These are phyloP conservation scores for Botryococcus braunii DNA, from an alignment of 163 green algal genomes.

Conservation along the genomic window DNA sequence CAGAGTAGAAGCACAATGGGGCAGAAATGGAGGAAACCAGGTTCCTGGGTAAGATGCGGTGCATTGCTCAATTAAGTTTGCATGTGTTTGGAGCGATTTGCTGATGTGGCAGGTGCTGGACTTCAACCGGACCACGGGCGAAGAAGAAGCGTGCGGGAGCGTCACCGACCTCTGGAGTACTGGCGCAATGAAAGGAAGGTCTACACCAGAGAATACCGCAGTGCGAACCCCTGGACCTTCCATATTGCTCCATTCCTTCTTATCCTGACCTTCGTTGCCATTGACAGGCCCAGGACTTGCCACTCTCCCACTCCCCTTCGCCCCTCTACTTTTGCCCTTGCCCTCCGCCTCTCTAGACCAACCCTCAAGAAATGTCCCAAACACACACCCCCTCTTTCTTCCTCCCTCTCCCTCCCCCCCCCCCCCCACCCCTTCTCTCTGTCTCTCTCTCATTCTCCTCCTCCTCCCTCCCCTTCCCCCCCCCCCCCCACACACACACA, in stretches of 20 bases:
- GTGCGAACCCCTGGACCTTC: conserved; percentile 23
- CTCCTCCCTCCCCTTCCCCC: too few relatives aligned
- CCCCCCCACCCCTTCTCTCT: neutral
- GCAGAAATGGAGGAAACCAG: too few relatives aligned
- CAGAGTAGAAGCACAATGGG: too few relatives aligned
- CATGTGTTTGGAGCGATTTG: neutral
- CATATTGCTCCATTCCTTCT: neutral
- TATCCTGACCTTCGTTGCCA: neutral
- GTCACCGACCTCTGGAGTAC: conserved; percentile 45
- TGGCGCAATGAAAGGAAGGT: conserved; percentile 56
- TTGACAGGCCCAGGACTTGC: too few relatives aligned
- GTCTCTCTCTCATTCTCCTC: neutral
- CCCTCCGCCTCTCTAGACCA: too few relatives aligned
- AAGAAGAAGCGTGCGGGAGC: conserved; percentile 37
- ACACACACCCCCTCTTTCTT: neutral
- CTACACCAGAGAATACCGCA: conserved; percentile 38
- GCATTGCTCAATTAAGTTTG: too few relatives aligned
- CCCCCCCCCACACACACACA: too few relatives aligned
- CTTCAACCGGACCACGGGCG: conserved; percentile 22
- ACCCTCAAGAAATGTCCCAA: too few relatives aligned
- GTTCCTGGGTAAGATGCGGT: too few relatives aligned
- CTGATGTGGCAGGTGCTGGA: conserved; percentile 18
- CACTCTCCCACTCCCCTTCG: too few relatives aligned
- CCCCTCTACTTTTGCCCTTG: too few relatives aligned
- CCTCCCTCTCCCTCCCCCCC: neutral